phyloP scores from a whole-genome alignment of 1,284 basidiomycete genomes.

The Leccinum angustisporum region DNA sequence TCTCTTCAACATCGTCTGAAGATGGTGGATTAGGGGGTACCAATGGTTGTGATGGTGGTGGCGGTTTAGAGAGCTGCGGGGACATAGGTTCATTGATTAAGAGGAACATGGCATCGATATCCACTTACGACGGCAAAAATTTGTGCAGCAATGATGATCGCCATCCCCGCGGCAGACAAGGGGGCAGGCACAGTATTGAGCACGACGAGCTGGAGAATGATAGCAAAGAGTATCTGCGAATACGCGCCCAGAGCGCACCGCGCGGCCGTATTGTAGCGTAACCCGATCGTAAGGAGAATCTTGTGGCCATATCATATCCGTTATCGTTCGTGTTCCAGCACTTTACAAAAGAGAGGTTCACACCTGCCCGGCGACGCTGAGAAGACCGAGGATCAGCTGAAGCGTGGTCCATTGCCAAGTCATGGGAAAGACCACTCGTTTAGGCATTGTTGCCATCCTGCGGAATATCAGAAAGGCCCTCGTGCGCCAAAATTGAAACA shows the following conservation, averaged over 20 bases:
- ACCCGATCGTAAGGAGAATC: conserved; percentile 12
- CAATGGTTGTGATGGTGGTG: background rate
- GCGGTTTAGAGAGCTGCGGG: conserved; percentile 10
- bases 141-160: conserved; percentile 16
- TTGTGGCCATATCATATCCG: background rate
- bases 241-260: conserved; percentile 19
- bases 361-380: conserved; percentile 50
- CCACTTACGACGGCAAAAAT: conserved; percentile 15
- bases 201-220: conserved; percentile 12
- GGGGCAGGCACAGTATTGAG: conserved; percentile 18
- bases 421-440: conserved; percentile 39
- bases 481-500: conserved; percentile 6
- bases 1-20: conserved; percentile 4
- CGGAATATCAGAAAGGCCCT: background rate
- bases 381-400: conserved; percentile 40
- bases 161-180: conserved; percentile 14
- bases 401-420: conserved; percentile 38
- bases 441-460: conserved; percentile 25
- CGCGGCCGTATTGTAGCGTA: conserved; percentile 30
- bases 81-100: background rate
- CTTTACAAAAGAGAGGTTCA: background rate
- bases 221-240: conserved; percentile 20
- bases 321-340: background rate
- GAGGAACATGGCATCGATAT: background rate
- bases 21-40: background rate